Conservation (phyloP, 2,329 filamentous ascomycete species). For the Trichophyton schoenleinii region DNA sequence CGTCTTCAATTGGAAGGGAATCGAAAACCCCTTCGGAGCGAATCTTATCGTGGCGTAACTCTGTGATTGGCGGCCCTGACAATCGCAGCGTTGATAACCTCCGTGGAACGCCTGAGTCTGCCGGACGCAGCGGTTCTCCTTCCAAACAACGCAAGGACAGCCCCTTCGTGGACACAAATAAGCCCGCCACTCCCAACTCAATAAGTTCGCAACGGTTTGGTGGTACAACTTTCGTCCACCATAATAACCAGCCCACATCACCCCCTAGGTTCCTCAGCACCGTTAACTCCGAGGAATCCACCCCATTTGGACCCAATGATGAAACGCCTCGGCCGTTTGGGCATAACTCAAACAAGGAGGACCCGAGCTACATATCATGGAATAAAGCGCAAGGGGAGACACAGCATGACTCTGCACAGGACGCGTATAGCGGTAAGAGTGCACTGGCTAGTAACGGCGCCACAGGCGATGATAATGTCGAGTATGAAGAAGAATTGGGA, state of each 20-base stretch:
- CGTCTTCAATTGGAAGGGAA: conserved; percentile 31
- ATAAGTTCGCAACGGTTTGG: neutral
- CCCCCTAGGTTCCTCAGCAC: neutral
- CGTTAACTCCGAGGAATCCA: neutral
- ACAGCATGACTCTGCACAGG: conserved; percentile 15
- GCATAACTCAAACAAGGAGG: conserved; percentile 28
- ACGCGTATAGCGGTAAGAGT: conserved; percentile 12
- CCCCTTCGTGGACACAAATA: neutral
- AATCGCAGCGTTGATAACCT: conserved; percentile 37
- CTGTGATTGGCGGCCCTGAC: conserved; percentile 42
- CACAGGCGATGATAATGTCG: conserved; percentile 27
- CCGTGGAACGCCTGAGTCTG: conserved; percentile 18
- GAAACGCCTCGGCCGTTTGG: conserved; percentile 32
- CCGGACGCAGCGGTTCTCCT: conserved; percentile 37
- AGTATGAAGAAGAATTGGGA: conserved; percentile 38
- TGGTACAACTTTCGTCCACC: neutral
- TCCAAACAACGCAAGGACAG: conserved; percentile 25
- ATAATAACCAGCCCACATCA: neutral
- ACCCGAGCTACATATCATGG: conserved; percentile 44
- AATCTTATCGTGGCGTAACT: conserved; percentile 79
- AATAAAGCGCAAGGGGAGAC: conserved; percentile 33
- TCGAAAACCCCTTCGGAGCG: conserved; percentile 52
- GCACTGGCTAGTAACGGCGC: conserved; percentile 5
- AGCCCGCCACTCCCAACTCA: neutral
- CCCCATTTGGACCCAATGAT: neutral